Evolutionary conservation across 2,329 filamentous ascomycete genomes (phyloP).

Genomic region (Epichloe typhina): DNA sequence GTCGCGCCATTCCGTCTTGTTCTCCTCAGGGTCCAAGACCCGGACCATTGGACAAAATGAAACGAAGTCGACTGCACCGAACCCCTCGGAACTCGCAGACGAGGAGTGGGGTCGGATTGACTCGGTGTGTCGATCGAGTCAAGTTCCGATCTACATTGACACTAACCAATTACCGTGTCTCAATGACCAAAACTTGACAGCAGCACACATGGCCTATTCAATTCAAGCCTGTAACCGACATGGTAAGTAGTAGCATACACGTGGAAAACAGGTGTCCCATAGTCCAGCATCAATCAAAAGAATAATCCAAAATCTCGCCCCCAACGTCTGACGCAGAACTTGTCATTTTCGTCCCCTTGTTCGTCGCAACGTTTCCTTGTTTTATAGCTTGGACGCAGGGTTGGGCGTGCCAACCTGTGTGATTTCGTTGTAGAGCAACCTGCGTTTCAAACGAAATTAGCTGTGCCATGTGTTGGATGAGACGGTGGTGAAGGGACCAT

Average conservation of each 20-base stretch:
- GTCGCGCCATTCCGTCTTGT: neutral
- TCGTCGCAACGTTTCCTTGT: conserved; percentile 18
- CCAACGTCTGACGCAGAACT: neutral
- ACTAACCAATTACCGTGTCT: neutral
- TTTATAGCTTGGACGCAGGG: conserved; percentile 50
- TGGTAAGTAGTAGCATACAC: neutral
- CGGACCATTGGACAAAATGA: no score
- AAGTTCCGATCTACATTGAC: neutral
- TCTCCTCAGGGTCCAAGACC: no score
- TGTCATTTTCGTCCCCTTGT: neutral
- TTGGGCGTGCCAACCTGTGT: conserved; percentile 53
- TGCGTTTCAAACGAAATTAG: conserved; percentile 21
- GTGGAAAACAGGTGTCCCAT: neutral
- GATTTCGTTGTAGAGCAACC: conserved; percentile 78
- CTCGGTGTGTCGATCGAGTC: no score
- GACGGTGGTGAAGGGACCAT: neutral
- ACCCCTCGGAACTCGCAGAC: neutral
- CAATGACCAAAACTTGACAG: no score
- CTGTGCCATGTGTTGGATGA: neutral
- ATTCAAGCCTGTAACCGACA: neutral
- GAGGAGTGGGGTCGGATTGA: neutral
- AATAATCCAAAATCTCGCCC: neutral
- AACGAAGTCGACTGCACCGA: neutral
- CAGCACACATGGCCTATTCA: neutral
- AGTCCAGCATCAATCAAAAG: neutral